Evolutionary conservation across 2,329 filamentous ascomycete genomes (phyloP).

Genomic region (Apiospora kogelbergensis): DNA sequence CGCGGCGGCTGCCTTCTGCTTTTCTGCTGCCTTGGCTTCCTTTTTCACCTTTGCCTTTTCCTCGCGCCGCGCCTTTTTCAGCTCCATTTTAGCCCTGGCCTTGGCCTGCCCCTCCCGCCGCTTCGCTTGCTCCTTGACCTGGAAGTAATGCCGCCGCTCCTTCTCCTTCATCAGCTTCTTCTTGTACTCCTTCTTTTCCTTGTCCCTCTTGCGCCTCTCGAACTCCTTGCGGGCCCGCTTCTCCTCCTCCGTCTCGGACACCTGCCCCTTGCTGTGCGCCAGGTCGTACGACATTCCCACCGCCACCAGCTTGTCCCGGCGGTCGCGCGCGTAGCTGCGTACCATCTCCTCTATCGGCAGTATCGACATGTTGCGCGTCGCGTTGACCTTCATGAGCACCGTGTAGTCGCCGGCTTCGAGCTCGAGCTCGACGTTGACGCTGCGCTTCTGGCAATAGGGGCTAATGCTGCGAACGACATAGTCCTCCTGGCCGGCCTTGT

Average conservation of each 20-base stretch:
- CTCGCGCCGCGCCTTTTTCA: slow-evolving; percentile 26
- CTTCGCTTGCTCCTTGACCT: slow-evolving; percentile 43
- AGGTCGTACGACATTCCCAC: slow-evolving; percentile 72
- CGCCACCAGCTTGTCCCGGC: slow-evolving; percentile 70
- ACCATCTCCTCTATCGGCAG: slow-evolving; percentile 66
- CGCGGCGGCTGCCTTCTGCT: neutral
- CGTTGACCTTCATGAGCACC: slow-evolving; percentile 73
- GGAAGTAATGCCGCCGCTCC: slow-evolving; percentile 23
- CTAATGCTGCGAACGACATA: slow-evolving; percentile 56
- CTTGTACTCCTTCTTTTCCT: slow-evolving; percentile 37
- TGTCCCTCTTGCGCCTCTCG: slow-evolving; percentile 42
- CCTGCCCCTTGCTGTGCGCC: slow-evolving; percentile 64
- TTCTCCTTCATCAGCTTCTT: slow-evolving; percentile 38
- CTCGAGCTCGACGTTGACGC: slow-evolving; percentile 74
- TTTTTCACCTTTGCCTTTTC: slow-evolving; percentile 22
- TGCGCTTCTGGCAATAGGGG: slow-evolving; percentile 64
- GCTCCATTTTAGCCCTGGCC: slow-evolving; percentile 33
- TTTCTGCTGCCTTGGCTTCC: slow-evolving; percentile 14
- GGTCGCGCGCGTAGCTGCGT: slow-evolving; percentile 58
- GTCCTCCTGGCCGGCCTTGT: slow-evolving; percentile 48
- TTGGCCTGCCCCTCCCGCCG: slow-evolving; percentile 37
- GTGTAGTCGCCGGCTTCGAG: slow-evolving; percentile 75
- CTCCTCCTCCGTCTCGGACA: slow-evolving; percentile 49
- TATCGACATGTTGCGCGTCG: slow-evolving; percentile 54
- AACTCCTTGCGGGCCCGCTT: slow-evolving; percentile 46